Percentiles rank a stretch among this genome's conserved stretches.
These are phyloP conservation scores for Quaeritorhiza haematococci DNA, from an alignment of 371 early-diverging fungal genomes.

Conservation along the genomic window DNA sequence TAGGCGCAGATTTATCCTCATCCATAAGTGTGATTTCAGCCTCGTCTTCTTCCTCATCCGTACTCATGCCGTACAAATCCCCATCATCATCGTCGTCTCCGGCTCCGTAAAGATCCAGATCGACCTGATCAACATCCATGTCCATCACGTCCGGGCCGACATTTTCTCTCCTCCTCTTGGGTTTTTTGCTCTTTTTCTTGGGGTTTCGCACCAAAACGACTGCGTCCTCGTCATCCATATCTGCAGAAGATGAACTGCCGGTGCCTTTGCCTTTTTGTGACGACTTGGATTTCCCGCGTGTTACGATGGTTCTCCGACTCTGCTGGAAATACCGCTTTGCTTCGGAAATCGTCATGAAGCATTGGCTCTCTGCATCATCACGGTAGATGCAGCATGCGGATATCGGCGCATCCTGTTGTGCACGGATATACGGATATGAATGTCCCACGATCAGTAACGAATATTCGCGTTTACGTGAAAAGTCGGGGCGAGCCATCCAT, in stretches of 20 bases:
- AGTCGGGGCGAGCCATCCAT: no score
- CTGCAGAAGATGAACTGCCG: slow-evolving; percentile 6
- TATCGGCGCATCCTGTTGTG: not conserved
- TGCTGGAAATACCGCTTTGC: no score
- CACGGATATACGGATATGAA: no score
- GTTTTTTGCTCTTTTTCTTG: slow-evolving; percentile 15
- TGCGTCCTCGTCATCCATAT: slow-evolving; percentile 11
- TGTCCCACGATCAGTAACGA: no score
- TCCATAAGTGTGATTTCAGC: slow-evolving; percentile 5
- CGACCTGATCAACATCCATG: slow-evolving; percentile 48
- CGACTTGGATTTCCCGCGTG: no score
- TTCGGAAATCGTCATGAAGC: not conserved
- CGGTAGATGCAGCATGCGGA: not conserved
- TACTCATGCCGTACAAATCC: slow-evolving; percentile 19
- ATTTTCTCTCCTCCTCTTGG: not conserved
- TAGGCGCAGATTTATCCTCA: slow-evolving; percentile 7
- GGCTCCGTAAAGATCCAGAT: slow-evolving; percentile 62
- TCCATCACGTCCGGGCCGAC: slow-evolving; percentile 1
- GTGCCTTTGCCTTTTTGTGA: no score
- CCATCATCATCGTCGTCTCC: slow-evolving; percentile 31
- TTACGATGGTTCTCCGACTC: no score
- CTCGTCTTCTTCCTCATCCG: slow-evolving; percentile 19
- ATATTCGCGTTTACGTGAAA: no score
- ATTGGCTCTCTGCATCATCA: not conserved
- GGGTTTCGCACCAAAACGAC: slow-evolving; percentile 3